Evolutionary conservation across 768 basidiomycete species (phyloP), one percentile per base, ranked within the genome.

Genomic region (Pholiota conissans): DNA sequence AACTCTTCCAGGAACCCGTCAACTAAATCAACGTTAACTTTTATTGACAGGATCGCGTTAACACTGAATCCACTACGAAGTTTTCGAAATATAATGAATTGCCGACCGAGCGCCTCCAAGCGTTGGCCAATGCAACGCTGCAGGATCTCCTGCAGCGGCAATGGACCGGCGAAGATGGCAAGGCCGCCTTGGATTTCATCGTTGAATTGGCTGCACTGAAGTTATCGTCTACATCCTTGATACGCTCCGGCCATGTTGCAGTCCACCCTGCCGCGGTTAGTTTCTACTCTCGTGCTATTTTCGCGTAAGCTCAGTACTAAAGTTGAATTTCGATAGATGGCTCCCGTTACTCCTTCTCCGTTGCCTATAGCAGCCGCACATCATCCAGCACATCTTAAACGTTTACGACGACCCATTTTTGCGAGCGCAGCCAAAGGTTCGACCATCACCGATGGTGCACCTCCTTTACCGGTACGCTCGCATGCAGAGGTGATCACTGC

Each of bases 281-380:
- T 18, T 11, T 26, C 20, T 9, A 4, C 24, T 45, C 42, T 26
- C 42, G 9, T 20, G 4, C 18, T 1, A 4, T 2, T 8, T n/a
- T 20, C 18, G 20, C 13, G 2, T 4, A 6, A 32, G 7, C 6
- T 13, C 11, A 22, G 22, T 45, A 45, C 22, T 45, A 18, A 24
- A 4, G 9, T 39, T n/a, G n/a, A 39, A 39, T 6, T 39, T 1
- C 5, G 16, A 2, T 9, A 45, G 42, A 24, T 24, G 24, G 22
- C 52, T 32, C 5, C 35, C 6, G 29, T 30, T 27, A 20, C 30
- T 7, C 61, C 63, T 28, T n/a, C 57, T 10, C 69, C 72, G 29
- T 71, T 79, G 10, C 80, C 79, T 2, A 67, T 79, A 24, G 77
- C 79, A 26, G 81, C 80, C 13, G 80, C 81, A 0, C 78, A 77